Base-by-base conservation (phyloP, 345 rosid species). In the Draba incana region DNA sequence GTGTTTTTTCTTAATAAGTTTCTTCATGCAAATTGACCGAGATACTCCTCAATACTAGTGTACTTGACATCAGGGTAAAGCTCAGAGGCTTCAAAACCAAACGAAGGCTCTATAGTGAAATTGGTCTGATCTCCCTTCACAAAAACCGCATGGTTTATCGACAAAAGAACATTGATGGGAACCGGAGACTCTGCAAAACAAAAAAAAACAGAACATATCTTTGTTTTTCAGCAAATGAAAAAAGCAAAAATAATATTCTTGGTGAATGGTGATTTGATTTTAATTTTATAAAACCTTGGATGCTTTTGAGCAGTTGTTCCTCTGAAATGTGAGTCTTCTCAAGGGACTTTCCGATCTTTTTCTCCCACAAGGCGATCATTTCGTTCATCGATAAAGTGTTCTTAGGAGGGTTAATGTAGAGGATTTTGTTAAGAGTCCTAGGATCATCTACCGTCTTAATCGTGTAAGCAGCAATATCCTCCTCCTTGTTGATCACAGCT, bases 1-100 rank as follows among this genome's bases (percentile, higher is more conserved):
- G 64, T 11, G 27, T 41, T 30, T 47, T 2, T 25, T 20, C 20
- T 20, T 20, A 37, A 14, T 30, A 14, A 49, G 8, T 6, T 20
- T 49, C 62, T 76, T 73, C 77, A 92, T 58, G 55, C 86, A 24
- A 89, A 88, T 12, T 50, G 70, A 28, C 66, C 69, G 5, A 92
- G 95, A 64, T 61, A 77, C 31, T 92, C 95, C 4, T 89, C 96
- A 57, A 85, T 83, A 1, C 78, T 87, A 8, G 90, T 83, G 79
- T 87, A 83, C 38, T 87, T 82, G 62, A 92, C 85, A 61, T 89
- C 88, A 16, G 92, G 96, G 77, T 84, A 89, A 35, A 89, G 84
- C 87, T 84, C 81, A 38, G 96, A 85, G 38, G 98, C 96, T 75
- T 92, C 96, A 11, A 77, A 69, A 8, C 92, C 94, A 8, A 85